Conservation (phyloP, 2,329 filamentous ascomycete species). For the Penicillium glabrum region DNA sequence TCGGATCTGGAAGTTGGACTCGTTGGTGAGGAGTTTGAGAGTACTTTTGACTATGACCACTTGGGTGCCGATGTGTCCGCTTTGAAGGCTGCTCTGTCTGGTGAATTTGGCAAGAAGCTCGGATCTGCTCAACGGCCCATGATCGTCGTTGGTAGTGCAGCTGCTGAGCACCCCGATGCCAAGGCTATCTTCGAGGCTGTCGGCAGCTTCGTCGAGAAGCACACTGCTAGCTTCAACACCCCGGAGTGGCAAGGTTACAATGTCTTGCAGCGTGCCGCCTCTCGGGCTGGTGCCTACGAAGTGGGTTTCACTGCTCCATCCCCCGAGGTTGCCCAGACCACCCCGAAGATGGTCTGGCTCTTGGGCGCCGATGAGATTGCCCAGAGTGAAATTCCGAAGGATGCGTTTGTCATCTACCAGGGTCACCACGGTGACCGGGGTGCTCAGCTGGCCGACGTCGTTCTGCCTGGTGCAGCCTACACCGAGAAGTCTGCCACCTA, state of each 20-base stretch:
- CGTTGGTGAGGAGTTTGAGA: slow-evolving; percentile 86
- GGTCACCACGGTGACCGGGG: slow-evolving; percentile 95
- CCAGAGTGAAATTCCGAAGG: slow-evolving; percentile 84
- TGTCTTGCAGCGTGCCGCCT: slow-evolving; percentile 89
- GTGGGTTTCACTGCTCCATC: slow-evolving; percentile 91
- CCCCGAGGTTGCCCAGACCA: slow-evolving; percentile 74
- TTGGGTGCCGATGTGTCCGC: slow-evolving; percentile 76
- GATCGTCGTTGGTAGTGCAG: slow-evolving; percentile 92
- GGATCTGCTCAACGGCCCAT: slow-evolving; percentile 85
- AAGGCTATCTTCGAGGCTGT: slow-evolving; percentile 92
- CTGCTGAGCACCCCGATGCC: slow-evolving; percentile 85
- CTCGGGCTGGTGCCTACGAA: slow-evolving; percentile 89
- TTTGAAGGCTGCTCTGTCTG: slow-evolving; percentile 80
- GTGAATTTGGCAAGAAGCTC: slow-evolving; percentile 90
- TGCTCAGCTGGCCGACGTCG: slow-evolving; percentile 87
- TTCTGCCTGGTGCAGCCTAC: slow-evolving; percentile 92
- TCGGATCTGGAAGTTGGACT: slow-evolving; percentile 92
- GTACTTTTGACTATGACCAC: slow-evolving; percentile 93
- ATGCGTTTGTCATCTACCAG: slow-evolving; percentile 96
- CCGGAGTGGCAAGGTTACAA: slow-evolving; percentile 97
- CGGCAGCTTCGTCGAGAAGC: slow-evolving; percentile 88
- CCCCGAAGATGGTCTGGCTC: slow-evolving; percentile 94
- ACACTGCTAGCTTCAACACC: slow-evolving; percentile 82
- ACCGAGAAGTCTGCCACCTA: slow-evolving; percentile 97
- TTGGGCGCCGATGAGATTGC: slow-evolving; percentile 91